Conservation (phyloP, 192 early-diverging fungal genomes). For the Chytriomyces confervae region DNA sequence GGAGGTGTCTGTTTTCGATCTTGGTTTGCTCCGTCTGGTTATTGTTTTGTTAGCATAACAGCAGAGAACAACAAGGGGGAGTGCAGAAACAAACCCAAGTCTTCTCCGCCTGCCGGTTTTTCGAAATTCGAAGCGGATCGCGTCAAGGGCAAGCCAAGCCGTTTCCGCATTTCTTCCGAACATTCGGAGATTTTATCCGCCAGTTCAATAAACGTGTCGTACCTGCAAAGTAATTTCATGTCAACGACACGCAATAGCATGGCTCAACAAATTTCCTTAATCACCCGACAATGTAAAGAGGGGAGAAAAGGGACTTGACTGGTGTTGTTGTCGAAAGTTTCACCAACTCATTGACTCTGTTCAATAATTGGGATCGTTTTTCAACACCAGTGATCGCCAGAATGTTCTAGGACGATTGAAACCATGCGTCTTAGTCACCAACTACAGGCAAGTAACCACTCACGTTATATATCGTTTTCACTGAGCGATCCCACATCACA, state of each 20-base stretch:
- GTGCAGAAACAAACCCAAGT: constrained; percentile 6
- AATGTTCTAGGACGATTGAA: constrained; percentile 16
- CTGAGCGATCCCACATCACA: constrained; percentile 31
- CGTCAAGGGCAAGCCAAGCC: constrained; percentile 25
- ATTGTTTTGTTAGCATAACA: constrained; percentile 10
- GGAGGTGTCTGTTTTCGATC: constrained; percentile 15
- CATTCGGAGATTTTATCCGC: constrained; percentile 33
- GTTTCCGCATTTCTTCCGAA: constrained; percentile 28
- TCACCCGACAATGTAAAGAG: constrained; percentile 27
- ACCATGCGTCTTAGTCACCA: not conserved
- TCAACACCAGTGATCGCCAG: not conserved
- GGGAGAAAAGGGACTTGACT: constrained; percentile 9
- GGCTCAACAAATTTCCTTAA: not conserved
- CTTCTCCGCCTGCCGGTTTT: constrained; percentile 15
- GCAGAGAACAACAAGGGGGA: not conserved
- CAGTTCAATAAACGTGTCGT: constrained; percentile 38
- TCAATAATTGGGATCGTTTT: constrained; percentile 22
- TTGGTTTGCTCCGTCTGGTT: constrained; percentile 11
- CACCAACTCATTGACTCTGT: constrained; percentile 31
- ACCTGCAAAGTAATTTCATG: not conserved
- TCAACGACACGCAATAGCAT: not conserved
- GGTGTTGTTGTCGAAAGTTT: constrained; percentile 9
- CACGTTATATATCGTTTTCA: constrained; percentile 24
- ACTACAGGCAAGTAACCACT: not conserved
- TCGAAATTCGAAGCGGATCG: constrained; percentile 33